Base-by-base conservation (phyloP, 1,139 yeast genomes). In the Yamadazyma friedrichii region DNA sequence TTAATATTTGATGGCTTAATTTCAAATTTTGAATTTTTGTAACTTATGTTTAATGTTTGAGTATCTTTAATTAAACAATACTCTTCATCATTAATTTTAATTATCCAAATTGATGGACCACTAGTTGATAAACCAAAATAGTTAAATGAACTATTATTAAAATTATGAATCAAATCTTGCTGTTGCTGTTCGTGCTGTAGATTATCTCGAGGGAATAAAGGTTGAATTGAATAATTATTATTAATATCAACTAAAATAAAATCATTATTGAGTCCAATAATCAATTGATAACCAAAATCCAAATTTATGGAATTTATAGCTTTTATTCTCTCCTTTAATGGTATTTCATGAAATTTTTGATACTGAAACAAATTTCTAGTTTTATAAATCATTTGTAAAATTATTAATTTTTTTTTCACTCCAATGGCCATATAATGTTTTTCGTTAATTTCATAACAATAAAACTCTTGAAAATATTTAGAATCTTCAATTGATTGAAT, bases 321-420 rank as follows among this genome's bases (percentile, higher is more conserved):
- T 40, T 50, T 55, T 11, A 64, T 50, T 32, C 61, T 54, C 12
- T 69, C 76, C 38, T 65, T 69, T 34, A 68, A 45, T 1, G 50
- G 13, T 0, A 58, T 37, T 37, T 68, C 73, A 17, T 56, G 52
- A 4, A 57, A 40, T 39, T 54, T 55, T 15, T 49, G 54, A 41
- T 65, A 61, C 34, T 53, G 63, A 16, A 64, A 51, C 9, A 67
- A 50, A 41, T 67, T 69, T 36, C 72, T 49, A 4, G 67, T 51
- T 41, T 61, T 62, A 35, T 59, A 62, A 6, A 54, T 51, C 38
- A 68, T 54, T 35, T 59, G 56, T 43, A 56, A 62, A 0, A 69
- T 46, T 11, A 52, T 34, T 2, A 70, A 40, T 41, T 59, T 65
- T 54, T 67, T 67, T 47, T 59, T 66, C 9, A 57, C 50, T 0